Evolutionary conservation across 2,329 filamentous ascomycete species (phyloP).

Genomic region (Dryadomyces quercivorus): DNA sequence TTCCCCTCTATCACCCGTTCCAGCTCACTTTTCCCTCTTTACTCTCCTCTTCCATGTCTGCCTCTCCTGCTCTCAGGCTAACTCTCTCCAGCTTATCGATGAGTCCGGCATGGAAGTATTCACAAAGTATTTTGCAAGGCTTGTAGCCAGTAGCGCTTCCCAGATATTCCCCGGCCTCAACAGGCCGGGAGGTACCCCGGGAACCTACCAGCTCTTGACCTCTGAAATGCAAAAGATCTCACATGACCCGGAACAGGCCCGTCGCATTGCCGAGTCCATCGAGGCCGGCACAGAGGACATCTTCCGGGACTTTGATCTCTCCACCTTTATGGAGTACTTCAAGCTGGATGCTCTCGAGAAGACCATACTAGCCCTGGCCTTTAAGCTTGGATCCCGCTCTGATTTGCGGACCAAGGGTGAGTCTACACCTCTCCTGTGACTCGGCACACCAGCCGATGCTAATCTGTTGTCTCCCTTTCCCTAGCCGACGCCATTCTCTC

Average conservation of each 20-base stretch:
- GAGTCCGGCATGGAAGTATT: conserved; percentile 99
- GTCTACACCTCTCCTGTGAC: conserved; percentile 10
- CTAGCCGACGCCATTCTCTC: conserved; percentile 82
- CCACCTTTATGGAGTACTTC: conserved; percentile 92
- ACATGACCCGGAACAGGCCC: conserved; percentile 67
- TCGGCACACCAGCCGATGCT: no score
- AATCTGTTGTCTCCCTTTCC: conserved; percentile 20
- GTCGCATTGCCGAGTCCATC: conserved; percentile 86
- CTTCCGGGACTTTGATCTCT: conserved; percentile 93
- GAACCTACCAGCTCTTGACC: conserved; percentile 72
- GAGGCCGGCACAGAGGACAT: conserved; percentile 84
- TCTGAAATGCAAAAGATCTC: conserved; percentile 79
- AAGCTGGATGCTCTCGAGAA: conserved; percentile 82
- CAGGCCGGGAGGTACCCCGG: conserved; percentile 60
- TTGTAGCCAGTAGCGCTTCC: conserved; percentile 80
- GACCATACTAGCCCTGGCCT: conserved; percentile 76
- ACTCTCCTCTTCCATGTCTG: no score
- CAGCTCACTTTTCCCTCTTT: no score
- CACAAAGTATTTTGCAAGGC: conserved; percentile 85
- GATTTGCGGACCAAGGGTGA: conserved; percentile 85
- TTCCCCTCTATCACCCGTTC: no score
- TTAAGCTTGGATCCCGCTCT: conserved; percentile 67
- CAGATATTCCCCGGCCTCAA: conserved; percentile 78
- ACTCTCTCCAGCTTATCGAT: conserved; percentile 62
- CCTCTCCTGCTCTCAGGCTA: background rate